These are phyloP conservation scores for Dactylis glomerata DNA, from an alignment of 176 grass and related monocot species.

Conservation along the genomic window DNA sequence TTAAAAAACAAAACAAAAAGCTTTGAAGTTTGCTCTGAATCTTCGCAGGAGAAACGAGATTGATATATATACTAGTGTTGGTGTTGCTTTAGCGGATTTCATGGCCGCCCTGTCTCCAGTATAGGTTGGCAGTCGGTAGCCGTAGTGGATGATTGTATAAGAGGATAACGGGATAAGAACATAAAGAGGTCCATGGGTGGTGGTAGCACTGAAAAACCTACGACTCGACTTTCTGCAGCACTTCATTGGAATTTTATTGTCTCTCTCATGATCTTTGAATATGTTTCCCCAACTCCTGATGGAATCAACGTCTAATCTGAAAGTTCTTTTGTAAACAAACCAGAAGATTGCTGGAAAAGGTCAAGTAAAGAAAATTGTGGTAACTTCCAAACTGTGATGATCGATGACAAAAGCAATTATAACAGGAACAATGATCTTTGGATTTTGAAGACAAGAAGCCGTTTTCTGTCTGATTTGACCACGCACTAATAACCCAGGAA, in stretches of 20 bases:
- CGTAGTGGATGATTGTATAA: slow-evolving; percentile 7
- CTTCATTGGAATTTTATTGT: neutral
- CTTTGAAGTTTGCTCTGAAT: slow-evolving; percentile 11
- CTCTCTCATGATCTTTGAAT: neutral
- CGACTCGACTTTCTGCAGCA: neutral
- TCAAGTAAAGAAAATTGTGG: neutral
- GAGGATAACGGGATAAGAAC: slow-evolving; percentile 3
- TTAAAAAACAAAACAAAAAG: neutral
- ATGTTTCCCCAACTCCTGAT: neutral
- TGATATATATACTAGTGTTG: neutral
- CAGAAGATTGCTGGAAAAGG: neutral
- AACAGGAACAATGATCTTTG: slow-evolving; percentile 11
- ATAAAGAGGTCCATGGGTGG: neutral
- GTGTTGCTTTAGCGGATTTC: slow-evolving; percentile 36
- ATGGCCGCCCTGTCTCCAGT: slow-evolving; percentile 32
- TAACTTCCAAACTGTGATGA: neutral
- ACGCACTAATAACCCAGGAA: neutral
- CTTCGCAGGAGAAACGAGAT: slow-evolving; percentile 26
- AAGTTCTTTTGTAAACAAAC: neutral
- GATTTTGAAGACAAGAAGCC: neutral
- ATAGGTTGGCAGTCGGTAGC: neutral
- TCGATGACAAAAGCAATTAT: neutral
- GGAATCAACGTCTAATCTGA: neutral
- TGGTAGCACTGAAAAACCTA: neutral
- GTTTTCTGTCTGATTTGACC: slow-evolving; percentile 3